These are phyloP conservation scores for Metarhizium guizhouense DNA, from an alignment of 2,329 filamentous ascomycete species.

Conservation along the genomic window DNA sequence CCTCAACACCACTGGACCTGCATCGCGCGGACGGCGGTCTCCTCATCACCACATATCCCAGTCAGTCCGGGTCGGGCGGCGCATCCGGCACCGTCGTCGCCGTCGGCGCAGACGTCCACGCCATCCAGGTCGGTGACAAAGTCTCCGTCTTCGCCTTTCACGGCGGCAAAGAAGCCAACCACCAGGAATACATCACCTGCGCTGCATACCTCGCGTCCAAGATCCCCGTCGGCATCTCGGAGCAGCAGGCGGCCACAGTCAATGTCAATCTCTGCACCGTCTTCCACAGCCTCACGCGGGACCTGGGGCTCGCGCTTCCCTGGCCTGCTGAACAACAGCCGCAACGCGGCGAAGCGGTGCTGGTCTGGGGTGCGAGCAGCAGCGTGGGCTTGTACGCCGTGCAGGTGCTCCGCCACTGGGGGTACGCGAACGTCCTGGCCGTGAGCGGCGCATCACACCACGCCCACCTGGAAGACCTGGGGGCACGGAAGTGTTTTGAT, in stretches of 20 bases:
- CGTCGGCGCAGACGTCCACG: constrained; percentile 32
- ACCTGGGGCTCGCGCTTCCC: constrained; percentile 44
- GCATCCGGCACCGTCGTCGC: constrained; percentile 40
- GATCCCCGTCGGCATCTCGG: constrained; percentile 23
- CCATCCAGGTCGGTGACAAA: constrained; percentile 41
- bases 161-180: constrained; percentile 35
- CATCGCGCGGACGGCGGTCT: too few species aligned
- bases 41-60: too few species aligned
- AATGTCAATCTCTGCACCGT: constrained; percentile 51
- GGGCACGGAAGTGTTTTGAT: constrained; percentile 38
- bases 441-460: constrained; percentile 26
- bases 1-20: constrained; percentile 38
- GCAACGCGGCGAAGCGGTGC: too few species aligned
- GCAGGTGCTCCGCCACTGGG: too few species aligned
- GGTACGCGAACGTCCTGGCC: too few species aligned
- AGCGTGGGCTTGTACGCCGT: too few species aligned
- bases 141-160: constrained; percentile 48
- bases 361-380: too few species aligned
- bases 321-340: constrained; percentile 44
- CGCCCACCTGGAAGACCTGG: constrained; percentile 30
- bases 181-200: too few species aligned
- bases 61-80: constrained; percentile 17
- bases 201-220: too few species aligned
- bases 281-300: constrained; percentile 41
- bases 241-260: constrained; percentile 41